These are phyloP conservation scores for Trichoderma koningii DNA, from an alignment of 2,329 filamentous ascomycete genomes.

Conservation along the genomic window DNA sequence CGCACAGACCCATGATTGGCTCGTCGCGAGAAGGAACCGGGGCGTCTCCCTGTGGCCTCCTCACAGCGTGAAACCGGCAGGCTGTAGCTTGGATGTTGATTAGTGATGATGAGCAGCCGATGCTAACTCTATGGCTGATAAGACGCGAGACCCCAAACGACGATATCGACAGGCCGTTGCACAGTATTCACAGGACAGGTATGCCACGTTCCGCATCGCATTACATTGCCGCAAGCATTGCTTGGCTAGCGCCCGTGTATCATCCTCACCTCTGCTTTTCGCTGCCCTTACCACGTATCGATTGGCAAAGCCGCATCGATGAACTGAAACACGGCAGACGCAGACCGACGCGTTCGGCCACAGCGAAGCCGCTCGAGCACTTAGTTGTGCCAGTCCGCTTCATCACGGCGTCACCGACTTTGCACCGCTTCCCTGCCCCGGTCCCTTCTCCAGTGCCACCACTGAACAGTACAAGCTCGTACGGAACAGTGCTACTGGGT, in stretches of 20 bases:
- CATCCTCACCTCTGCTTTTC: too few species aligned
- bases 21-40: background rate
- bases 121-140: conserved; percentile 21
- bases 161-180: background rate
- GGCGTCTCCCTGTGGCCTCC: conserved; percentile 2
- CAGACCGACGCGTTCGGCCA: conserved; percentile 8
- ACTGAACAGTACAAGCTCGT: background rate
- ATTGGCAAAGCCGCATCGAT: conserved; percentile 1
- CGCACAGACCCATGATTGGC: conserved; percentile 29
- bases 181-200: background rate
- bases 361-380: conserved; percentile 1
- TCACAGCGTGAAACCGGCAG: conserved; percentile 12
- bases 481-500: background rate
- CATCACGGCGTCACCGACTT: conserved; percentile 27
- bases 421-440: conserved; percentile 20
- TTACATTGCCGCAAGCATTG: too few species aligned
- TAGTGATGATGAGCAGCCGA: background rate
- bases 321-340: background rate
- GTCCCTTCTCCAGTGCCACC: conserved; percentile 8
- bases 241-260: too few species aligned
- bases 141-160: background rate
- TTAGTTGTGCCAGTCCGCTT: background rate
- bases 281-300: background rate
- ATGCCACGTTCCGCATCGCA: background rate
- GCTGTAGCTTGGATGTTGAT: background rate